These are phyloP conservation scores for Suhomyces prunicola DNA, from an alignment of 805 yeast species.

Conservation along the genomic window DNA sequence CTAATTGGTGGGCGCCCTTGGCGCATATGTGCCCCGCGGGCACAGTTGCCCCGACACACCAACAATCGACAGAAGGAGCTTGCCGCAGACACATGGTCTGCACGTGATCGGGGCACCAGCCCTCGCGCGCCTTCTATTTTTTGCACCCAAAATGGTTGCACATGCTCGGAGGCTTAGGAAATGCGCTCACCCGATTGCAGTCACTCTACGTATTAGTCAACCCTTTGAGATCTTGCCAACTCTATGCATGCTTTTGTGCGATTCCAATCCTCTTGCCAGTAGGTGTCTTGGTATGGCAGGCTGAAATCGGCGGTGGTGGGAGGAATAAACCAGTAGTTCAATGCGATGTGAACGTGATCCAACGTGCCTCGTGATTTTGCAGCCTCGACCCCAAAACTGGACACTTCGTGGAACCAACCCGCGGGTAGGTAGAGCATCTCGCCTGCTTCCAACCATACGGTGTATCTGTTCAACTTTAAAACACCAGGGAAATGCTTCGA, in stretches of 20 bases:
- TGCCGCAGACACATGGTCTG: neutral
- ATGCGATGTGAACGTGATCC: constrained; percentile 50
- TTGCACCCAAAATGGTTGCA: neutral
- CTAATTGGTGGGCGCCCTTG: neutral
- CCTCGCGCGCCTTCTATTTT: neutral
- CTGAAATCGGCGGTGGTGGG: constrained; percentile 40
- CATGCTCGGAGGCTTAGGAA: neutral
- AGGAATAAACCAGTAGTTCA: constrained; percentile 76
- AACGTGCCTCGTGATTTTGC: constrained; percentile 7
- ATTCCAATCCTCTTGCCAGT: constrained; percentile 54
- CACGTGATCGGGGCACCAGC: neutral
- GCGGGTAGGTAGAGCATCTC: constrained; percentile 69
- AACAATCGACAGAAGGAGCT: neutral
- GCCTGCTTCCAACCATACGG: constrained; percentile 55
- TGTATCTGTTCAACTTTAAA: constrained; percentile 36
- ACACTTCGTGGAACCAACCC: constrained; percentile 83
- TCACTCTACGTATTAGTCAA: neutral
- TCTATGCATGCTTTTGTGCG: constrained; percentile 35
- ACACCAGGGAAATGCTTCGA: constrained; percentile 49
- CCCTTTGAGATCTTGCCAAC: neutral
- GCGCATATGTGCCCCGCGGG: neutral
- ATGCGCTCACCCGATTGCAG: neutral
- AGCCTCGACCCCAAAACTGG: constrained; percentile 48
- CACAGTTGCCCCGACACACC: neutral
- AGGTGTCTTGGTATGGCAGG: constrained; percentile 44